Conservation (phyloP, 2,329 filamentous ascomycete genomes). For the Arthroderma sp. region DNA sequence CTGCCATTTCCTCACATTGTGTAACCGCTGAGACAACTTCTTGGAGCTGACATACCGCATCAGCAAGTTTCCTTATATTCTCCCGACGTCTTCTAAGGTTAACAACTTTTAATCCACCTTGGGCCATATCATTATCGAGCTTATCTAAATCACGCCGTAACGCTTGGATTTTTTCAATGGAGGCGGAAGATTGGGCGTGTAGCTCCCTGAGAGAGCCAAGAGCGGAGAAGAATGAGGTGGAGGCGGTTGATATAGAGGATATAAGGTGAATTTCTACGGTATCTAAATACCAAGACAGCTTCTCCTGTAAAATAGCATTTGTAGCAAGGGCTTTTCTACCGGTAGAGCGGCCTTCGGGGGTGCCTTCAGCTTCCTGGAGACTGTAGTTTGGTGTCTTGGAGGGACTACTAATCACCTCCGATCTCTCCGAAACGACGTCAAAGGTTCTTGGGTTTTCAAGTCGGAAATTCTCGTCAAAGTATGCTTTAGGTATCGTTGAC, state of each 20-base stretch:
- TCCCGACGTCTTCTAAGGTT: constrained; percentile 68
- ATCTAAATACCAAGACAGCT: constrained; percentile 99
- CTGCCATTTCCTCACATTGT: constrained; percentile 66
- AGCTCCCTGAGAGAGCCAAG: constrained; percentile 81
- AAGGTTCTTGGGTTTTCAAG: constrained; percentile 93
- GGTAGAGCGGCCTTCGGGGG: constrained; percentile 1
- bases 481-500: constrained; percentile 82
- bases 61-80: constrained; percentile 69
- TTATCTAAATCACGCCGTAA: constrained; percentile 65
- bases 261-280: constrained; percentile 96
- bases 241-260: constrained; percentile 88
- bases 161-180: constrained; percentile 71
- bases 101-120: constrained; percentile 72
- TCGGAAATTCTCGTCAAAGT: constrained; percentile 90
- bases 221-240: constrained; percentile 90
- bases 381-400: constrained; percentile 43
- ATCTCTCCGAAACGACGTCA: constrained; percentile 89
- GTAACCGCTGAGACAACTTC: constrained; percentile 63
- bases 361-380: constrained; percentile 16
- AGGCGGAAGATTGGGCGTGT: constrained; percentile 83
- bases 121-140: constrained; percentile 75
- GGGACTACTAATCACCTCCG: constrained; percentile 73
- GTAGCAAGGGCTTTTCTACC: constrained; percentile 76
- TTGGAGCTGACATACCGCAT: constrained; percentile 71
- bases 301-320: constrained; percentile 95